Base-by-base conservation (phyloP, 2,329 filamentous ascomycete species). In the Passalora sequoiae region DNA sequence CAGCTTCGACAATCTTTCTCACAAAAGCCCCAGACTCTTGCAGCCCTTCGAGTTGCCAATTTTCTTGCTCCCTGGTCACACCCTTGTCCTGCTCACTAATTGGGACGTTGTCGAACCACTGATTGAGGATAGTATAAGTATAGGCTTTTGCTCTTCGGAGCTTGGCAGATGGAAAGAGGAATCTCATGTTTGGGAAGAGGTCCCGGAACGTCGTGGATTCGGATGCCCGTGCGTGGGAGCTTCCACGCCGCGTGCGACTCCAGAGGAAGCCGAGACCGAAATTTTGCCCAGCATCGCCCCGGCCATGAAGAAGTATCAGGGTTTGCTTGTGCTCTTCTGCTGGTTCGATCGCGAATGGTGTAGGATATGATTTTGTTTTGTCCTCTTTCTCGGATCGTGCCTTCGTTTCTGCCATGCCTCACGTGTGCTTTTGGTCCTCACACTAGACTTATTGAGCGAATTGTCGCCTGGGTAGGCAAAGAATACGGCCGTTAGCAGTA, bases 91-190 rank as follows among this genome's bases (percentile, higher is more conserved):
- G 35, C 13, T 43, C 38, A 15, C 39, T 22, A 12, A 42, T 30
- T 1, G 63, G 65, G 13, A 65, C 69, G 7, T 69, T 64, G 50
- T 78, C 69, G 47, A 75, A 77, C 73, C 75, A 78, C 53, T 75
- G 71, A 6, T 70, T 69, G 27, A 76, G 66, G 8, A 63, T 59
- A 0, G 64, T 60, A 2, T 68, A 65, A 5, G 70, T 66, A 31
- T 73, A 69, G 3, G 65, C 61, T 1, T 58, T 65, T 0, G 74
- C 68, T 7, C 71, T 68, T 0, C 71, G 64, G 9, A 66, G 67
- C 5, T 59, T 64, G 0, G 75, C 67, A 0, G 73, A 76, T 0
- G 74, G 75, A 43, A 77, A 77, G 29, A 78, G 58, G 43, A 75
- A 76, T 45, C 69, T 71, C 1, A 67, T 66, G 36, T 70, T 49